Evolutionary conservation across 2,329 filamentous ascomycete species (phyloP).

Genomic region (Trichoderma hamatum): DNA sequence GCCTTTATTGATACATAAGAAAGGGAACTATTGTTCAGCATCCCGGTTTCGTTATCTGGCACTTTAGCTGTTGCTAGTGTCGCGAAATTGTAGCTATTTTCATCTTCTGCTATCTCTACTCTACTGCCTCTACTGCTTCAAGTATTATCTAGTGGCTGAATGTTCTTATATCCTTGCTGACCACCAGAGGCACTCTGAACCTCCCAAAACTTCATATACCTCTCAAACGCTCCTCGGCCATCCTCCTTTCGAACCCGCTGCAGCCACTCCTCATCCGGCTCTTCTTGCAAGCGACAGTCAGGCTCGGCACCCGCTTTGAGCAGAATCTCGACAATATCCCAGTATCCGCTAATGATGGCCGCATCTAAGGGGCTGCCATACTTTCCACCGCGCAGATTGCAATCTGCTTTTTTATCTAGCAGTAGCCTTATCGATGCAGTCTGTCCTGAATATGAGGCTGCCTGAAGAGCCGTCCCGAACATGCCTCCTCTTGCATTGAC

Average conservation of each 20-base stretch:
- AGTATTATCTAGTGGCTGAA: no score
- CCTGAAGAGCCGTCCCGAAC: not conserved
- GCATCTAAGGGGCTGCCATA: not conserved
- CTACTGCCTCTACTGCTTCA: no score
- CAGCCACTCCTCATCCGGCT: not conserved
- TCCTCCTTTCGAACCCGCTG: not conserved
- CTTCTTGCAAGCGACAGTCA: not conserved
- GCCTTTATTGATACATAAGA: not conserved
- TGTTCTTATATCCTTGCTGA: no score
- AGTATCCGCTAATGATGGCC: not conserved
- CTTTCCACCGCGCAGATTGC: not conserved
- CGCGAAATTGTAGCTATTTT: no score
- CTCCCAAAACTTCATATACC: not conserved
- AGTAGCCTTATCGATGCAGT: not conserved
- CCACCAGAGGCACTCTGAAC: not conserved
- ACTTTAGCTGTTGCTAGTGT: no score
- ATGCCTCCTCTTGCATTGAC: not conserved
- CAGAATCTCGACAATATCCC: constrained; percentile 7
- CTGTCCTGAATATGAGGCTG: not conserved
- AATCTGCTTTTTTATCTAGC: not conserved
- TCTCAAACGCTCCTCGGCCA: not conserved
- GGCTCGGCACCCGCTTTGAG: not conserved
- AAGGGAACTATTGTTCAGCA: no score
- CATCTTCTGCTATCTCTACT: no score
- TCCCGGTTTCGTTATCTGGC: no score